A percentile compares a stretch with the other conserved stretches of the same genome.
Conservation (phyloP, 2,329 filamentous ascomycete species). For the Phyllosticta citribraziliensis region DNA sequence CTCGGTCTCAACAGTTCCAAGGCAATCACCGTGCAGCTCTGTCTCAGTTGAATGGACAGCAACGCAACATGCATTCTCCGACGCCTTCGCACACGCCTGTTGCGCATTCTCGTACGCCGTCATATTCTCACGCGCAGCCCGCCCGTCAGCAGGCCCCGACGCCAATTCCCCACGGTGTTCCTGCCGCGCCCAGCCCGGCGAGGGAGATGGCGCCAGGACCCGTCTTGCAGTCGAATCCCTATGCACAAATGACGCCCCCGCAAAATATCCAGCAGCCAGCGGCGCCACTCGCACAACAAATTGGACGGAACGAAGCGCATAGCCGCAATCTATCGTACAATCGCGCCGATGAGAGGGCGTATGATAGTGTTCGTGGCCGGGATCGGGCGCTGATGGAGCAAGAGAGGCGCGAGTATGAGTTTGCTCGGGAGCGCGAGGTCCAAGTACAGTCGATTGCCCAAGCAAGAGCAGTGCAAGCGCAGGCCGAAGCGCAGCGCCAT, state of each 20-base stretch:
- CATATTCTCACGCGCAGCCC: conserved; percentile 6
- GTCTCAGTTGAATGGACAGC: conserved; percentile 7
- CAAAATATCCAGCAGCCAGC: conserved; percentile 4
- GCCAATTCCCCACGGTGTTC: neutral
- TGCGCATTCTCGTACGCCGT: conserved; percentile 7
- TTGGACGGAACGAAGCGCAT: conserved; percentile 4
- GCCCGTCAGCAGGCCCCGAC: conserved; percentile 8
- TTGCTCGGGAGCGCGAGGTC: neutral
- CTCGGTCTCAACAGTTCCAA: neutral
- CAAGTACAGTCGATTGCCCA: neutral
- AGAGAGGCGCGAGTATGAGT: conserved; percentile 2
- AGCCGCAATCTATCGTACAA: conserved; percentile 4
- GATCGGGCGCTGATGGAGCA: conserved; percentile 7
- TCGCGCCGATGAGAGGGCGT: neutral
- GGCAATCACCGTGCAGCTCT: conserved; percentile 4
- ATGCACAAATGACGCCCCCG: conserved; percentile 8
- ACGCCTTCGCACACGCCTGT: conserved; percentile 5
- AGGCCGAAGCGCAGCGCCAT: conserved; percentile 1
- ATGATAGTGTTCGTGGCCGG: conserved; percentile 2
- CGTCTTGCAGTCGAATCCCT: conserved; percentile 4
- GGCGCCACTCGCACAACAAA: conserved; percentile 1
- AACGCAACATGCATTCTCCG: conserved; percentile 4
- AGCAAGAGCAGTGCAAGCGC: neutral
- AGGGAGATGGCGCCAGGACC: neutral
- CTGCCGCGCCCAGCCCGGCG: neutral